Conservation (phyloP, 805 yeast genomes). For the Metschnikowia dekortorum region DNA sequence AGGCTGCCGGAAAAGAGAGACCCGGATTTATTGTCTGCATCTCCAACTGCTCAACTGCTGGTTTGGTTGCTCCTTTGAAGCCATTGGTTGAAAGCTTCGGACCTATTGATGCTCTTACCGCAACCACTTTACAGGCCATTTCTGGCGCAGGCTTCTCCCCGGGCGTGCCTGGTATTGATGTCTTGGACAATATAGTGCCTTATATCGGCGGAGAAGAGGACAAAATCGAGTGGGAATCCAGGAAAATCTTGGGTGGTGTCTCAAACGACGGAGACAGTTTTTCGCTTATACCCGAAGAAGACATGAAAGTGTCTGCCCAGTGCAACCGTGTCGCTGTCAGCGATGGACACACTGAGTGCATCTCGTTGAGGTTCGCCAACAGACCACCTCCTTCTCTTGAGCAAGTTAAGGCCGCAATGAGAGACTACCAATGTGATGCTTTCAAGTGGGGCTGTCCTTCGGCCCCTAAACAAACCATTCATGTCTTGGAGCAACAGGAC, state of each 20-base stretch:
- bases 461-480: constrained; percentile 90
- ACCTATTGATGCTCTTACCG: constrained; percentile 78
- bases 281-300: constrained; percentile 56
- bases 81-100: constrained; percentile 91
- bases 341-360: constrained; percentile 97
- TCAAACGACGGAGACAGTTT: constrained; percentile 51
- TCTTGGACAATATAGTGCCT: constrained; percentile 91
- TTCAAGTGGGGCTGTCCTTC: constrained; percentile 74
- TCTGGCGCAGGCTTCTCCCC: constrained; percentile 99
- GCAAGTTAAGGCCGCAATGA: constrained; percentile 64
- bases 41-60: constrained; percentile 98
- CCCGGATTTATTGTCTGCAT: constrained; percentile 91
- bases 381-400: constrained; percentile 84
- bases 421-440: constrained; percentile 82
- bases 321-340: constrained; percentile 96
- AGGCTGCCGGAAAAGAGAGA: constrained; percentile 48
- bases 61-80: constrained; percentile 91
- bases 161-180: constrained; percentile 93
- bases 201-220: constrained; percentile 97
- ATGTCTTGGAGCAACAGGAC: constrained; percentile 83
- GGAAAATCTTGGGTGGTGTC: constrained; percentile 78
- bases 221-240: constrained; percentile 97
- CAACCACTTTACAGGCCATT: constrained; percentile 94
- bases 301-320: constrained; percentile 87
- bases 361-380: constrained; percentile 75